Evolutionary conservation across 345 rosid genomes (phyloP), one percentile per base, ranked within the genome.

Genomic region (Psidium guajava): DNA sequence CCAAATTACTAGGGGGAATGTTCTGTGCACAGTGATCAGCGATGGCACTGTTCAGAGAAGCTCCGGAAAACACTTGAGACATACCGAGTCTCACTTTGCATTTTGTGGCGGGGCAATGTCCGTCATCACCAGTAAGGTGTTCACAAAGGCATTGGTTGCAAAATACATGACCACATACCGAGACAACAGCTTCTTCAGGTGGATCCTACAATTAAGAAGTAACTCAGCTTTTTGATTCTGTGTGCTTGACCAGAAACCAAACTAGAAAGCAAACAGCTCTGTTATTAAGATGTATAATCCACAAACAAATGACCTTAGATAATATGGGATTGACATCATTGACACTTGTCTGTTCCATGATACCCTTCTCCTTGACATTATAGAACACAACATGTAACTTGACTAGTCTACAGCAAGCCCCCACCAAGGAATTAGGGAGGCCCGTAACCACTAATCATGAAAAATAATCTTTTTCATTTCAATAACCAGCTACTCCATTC

Each of bases 121-220:
- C 92, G 84, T 93, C 96, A 83, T 97, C 98, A 50, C 98, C 94
- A 56, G 89, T 92, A 56, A 96, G 93, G 90, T 88, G 95, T 84
- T 96, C 98, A 84, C 90, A 92, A 74, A 95, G 91, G 91, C 99
- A 97, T 82, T 96, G 98, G 83, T 91, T 94, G 92, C 99, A 97
- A 91, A 96, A 97, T 85, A 97, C 98, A 90, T 97, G 98, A 82
- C 98, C 93, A 86, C 99, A 97, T 54, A 89, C 87, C 28, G 98
- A 90, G 86, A 93, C 96, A 89, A 95, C 96, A 86, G 98, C 99
- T 91, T 93, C 99, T 90, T 97, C 99, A 54, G 99, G 99, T 52
- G 98, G 91, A 92, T 96, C 99, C 99, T 97, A 85, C 28, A 89
- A 77, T 85, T 27, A 59, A 85, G 50, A 6, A 55, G 28, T 16